phyloP scores from a whole-genome alignment of 2,329 filamentous ascomycete species.

The Clonostachys sp. region DNA sequence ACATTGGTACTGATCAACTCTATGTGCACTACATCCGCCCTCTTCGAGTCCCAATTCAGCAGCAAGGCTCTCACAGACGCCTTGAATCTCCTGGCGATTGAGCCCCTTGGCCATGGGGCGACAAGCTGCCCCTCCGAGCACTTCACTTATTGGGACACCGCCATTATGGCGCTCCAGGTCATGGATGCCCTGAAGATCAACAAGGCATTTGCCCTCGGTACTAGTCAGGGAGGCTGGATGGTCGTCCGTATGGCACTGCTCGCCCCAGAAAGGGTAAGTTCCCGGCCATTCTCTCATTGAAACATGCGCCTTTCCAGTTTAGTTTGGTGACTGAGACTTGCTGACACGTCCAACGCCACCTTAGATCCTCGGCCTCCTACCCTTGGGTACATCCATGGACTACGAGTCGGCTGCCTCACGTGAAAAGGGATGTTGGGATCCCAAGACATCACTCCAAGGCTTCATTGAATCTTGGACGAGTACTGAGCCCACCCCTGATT shows the following conservation, averaged over 20 bases:
- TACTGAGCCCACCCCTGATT: slow-evolving; percentile 33
- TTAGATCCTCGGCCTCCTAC: slow-evolving; percentile 41
- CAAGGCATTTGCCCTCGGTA: slow-evolving; percentile 45
- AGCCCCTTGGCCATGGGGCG: slow-evolving; percentile 46
- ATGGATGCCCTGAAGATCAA: slow-evolving; percentile 42
- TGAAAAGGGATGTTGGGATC: slow-evolving; percentile 44
- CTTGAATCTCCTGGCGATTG: slow-evolving; percentile 45
- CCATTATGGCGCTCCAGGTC: slow-evolving; percentile 49
- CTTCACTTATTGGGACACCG: slow-evolving; percentile 52
- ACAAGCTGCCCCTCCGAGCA: slow-evolving; percentile 34
- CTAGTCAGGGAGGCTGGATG: slow-evolving; percentile 49
- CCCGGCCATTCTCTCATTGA: neutral
- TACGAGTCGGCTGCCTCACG: slow-evolving; percentile 41
- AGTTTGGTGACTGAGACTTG: neutral
- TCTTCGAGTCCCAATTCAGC: slow-evolving; percentile 38
- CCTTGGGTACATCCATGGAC: slow-evolving; percentile 48
- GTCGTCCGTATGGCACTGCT: slow-evolving; percentile 44
- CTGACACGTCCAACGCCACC: neutral
- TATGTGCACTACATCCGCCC: slow-evolving; percentile 41
- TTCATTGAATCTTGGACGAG: slow-evolving; percentile 38
- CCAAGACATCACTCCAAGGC: slow-evolving; percentile 29
- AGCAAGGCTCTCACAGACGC: slow-evolving; percentile 29
- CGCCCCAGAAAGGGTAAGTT: slow-evolving; percentile 37
- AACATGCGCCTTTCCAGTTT: neutral
- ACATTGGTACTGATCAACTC: slow-evolving; percentile 47